phyloP scores from a whole-genome alignment of 768 basidiomycete species.

The Rhodosporidiobolus sp. region DNA sequence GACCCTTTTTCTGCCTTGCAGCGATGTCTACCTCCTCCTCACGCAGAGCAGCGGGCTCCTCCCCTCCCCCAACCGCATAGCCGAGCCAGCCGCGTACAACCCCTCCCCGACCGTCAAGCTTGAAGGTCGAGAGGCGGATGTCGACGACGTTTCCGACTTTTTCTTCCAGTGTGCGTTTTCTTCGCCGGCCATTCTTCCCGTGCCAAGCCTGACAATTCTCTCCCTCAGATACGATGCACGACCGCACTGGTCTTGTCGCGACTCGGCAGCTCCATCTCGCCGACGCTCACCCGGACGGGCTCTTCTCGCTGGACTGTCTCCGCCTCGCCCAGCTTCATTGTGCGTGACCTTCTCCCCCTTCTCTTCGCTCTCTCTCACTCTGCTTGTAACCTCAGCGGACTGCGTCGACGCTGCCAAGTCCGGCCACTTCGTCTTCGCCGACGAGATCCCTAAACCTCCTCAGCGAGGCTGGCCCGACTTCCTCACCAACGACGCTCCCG shows the following conservation, averaged over 20 bases:
- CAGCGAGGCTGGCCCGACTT: constrained; percentile 28
- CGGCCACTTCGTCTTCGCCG: background rate
- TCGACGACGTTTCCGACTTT: constrained; percentile 14
- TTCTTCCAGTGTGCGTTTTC: constrained; percentile 26
- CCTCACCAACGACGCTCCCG: constrained; percentile 53
- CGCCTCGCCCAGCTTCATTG: constrained; percentile 39
- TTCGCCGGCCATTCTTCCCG: background rate
- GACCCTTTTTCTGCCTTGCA: background rate
- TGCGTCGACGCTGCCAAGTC: constrained; percentile 23
- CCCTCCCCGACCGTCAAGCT: background rate
- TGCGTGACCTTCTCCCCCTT: background rate
- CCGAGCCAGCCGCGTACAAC: constrained; percentile 11
- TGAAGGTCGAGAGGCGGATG: background rate
- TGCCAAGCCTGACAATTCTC: too few species aligned
- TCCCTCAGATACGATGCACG: constrained; percentile 26
- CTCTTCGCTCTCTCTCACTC: background rate
- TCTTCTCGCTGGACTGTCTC: constrained; percentile 35
- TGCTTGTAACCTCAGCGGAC: constrained; percentile 2
- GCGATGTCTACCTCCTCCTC: constrained; percentile 31
- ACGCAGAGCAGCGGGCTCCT: constrained; percentile 3
- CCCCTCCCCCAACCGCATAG: background rate
- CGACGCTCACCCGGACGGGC: constrained; percentile 37
- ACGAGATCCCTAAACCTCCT: background rate
- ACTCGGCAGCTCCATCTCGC: constrained; percentile 39
- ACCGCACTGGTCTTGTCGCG: constrained; percentile 37